These are phyloP conservation scores for Pinus taeda DNA, from an alignment of 75 land plant species.

Conservation along the genomic window DNA sequence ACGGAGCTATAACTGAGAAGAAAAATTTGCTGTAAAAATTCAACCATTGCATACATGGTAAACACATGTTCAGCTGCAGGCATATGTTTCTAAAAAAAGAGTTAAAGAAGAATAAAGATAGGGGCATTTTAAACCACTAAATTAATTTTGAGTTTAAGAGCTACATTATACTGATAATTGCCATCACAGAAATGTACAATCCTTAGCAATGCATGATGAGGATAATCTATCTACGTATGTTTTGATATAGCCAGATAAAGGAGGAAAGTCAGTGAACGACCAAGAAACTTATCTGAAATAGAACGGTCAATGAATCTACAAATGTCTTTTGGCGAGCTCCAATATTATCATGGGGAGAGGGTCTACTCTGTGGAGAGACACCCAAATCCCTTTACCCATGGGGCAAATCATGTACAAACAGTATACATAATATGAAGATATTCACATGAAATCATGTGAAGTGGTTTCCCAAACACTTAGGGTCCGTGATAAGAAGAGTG, in stretches of 20 bases:
- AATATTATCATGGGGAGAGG: neutral
- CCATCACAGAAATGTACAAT: neutral
- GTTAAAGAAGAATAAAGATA: neutral
- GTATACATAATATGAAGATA: neutral
- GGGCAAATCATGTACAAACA: neutral
- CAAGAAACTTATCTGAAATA: neutral
- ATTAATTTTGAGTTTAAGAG: neutral
- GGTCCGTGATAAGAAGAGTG: neutral
- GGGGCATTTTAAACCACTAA: neutral
- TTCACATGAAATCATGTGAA: neutral
- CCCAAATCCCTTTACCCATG: too few relatives aligned
- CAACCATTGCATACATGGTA: neutral
- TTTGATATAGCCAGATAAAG: neutral
- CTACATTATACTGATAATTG: neutral
- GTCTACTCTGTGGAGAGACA: too few relatives aligned
- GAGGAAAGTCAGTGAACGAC: neutral
- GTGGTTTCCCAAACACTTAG: neutral
- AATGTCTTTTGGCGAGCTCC: neutral
- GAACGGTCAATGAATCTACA: neutral
- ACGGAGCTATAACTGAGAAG: neutral
- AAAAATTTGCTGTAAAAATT: neutral
- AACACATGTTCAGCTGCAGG: neutral
- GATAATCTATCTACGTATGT: neutral
- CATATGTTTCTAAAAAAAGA: neutral
- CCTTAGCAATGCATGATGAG: neutral